Evolutionary conservation across 164 flowering plant species (phyloP).

Genomic region (Macadamia tetraphylla): DNA sequence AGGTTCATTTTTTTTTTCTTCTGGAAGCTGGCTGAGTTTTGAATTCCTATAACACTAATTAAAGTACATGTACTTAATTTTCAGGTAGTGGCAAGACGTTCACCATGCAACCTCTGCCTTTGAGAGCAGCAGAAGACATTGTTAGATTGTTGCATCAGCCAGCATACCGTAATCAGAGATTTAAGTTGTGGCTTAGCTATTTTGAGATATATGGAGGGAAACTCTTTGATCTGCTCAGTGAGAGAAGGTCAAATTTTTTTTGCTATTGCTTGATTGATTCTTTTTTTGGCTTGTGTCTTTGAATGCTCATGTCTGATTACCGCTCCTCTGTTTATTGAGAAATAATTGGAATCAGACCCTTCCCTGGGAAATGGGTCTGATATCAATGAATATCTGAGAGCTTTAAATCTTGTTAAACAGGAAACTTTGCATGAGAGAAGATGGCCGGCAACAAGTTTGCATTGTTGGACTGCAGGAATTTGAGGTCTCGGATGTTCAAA

Average conservation of each 20-base stretch:
- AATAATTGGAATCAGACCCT: background rate
- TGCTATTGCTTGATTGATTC: background rate
- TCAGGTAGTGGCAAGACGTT: slow-evolving; percentile 98
- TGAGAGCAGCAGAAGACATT: slow-evolving; percentile 89
- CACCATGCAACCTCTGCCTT: slow-evolving; percentile 96
- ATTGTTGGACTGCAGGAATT: slow-evolving; percentile 98
- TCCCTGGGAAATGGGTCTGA: background rate
- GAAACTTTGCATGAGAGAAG: slow-evolving; percentile 98
- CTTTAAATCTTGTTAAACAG: slow-evolving; percentile 32
- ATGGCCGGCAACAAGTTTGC: slow-evolving; percentile 97
- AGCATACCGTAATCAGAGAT: slow-evolving; percentile 72
- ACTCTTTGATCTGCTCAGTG: slow-evolving; percentile 94
- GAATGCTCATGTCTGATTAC: background rate
- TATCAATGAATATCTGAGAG: background rate
- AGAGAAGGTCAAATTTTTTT: slow-evolving; percentile 60
- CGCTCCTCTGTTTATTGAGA: background rate
- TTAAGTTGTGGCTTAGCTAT: slow-evolving; percentile 92
- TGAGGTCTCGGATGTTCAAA: slow-evolving; percentile 95
- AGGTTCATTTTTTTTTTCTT: no score
- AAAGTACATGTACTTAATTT: slow-evolving; percentile 8
- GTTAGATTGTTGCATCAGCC: slow-evolving; percentile 88
- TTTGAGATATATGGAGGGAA: slow-evolving; percentile 99
- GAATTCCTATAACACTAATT: background rate
- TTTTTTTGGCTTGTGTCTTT: no score
- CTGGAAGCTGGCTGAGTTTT: background rate